A percentile compares a stretch with the other conserved stretches of the same genome.
phyloP scores from a whole-genome alignment of 495 filamentous ascomycete genomes.

The Sphaerosporella brunnea region DNA sequence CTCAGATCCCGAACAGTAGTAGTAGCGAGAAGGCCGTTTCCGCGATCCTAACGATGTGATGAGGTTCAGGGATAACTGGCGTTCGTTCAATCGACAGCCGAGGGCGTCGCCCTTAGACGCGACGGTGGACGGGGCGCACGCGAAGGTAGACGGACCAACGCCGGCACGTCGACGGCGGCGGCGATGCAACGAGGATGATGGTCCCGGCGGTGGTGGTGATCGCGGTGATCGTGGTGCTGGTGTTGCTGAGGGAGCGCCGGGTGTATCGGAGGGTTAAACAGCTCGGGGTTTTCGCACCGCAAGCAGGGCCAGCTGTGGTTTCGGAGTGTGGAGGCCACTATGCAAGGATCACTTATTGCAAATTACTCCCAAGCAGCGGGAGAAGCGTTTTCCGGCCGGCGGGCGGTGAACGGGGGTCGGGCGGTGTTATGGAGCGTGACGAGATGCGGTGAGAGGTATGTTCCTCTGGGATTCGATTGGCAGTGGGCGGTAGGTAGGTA shows the following conservation, averaged over 20 bases:
- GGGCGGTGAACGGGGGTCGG: too few relatives aligned
- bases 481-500: too few relatives aligned
- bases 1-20: too few relatives aligned
- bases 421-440: too few relatives aligned
- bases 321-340: background rate
- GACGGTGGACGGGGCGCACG: background rate
- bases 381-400: slow-evolving; percentile 1
- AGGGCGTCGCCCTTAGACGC: background rate
- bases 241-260: background rate
- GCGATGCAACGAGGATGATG: background rate
- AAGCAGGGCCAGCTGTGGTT: background rate
- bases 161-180: background rate
- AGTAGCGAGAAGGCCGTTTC: too few relatives aligned
- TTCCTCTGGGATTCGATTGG: too few relatives aligned
- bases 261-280: background rate
- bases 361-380: background rate
- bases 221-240: background rate
- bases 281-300: background rate
- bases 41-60: background rate
- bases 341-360: background rate
- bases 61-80: background rate
- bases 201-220: background rate
- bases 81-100: background rate
- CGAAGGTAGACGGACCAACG: background rate
- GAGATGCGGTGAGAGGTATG: too few relatives aligned